phyloP scores from a whole-genome alignment of 2,329 filamentous ascomycete species.

The Monilinia vaccinii-corymbosi region DNA sequence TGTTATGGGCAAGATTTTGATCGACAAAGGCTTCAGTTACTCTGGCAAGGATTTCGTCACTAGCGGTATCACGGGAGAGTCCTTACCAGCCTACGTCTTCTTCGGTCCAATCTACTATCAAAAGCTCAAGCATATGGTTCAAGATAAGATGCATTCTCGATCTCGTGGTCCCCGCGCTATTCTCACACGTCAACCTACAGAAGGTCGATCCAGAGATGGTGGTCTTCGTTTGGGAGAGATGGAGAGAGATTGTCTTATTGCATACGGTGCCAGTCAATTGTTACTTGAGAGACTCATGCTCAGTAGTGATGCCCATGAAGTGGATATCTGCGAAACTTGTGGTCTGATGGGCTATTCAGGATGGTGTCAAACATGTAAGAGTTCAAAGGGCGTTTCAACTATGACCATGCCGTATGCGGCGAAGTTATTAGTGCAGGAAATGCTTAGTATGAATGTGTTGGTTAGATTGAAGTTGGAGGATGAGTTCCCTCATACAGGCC shows the following conservation, averaged over 20 bases:
- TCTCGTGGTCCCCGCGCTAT: slow-evolving; percentile 84
- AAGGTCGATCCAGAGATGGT: slow-evolving; percentile 87
- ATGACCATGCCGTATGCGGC: slow-evolving; percentile 98
- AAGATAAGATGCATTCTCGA: slow-evolving; percentile 98
- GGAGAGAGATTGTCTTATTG: slow-evolving; percentile 97
- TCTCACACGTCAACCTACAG: slow-evolving; percentile 88
- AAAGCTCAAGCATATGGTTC: slow-evolving; percentile 99
- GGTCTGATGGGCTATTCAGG: slow-evolving; percentile 93
- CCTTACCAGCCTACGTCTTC: slow-evolving; percentile 92
- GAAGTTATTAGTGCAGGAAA: slow-evolving; percentile 89
- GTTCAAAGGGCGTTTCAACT: slow-evolving; percentile 71
- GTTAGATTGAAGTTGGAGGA: slow-evolving; percentile 85
- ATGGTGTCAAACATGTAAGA: slow-evolving; percentile 90
- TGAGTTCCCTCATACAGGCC: slow-evolving; percentile 59
- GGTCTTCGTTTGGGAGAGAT: slow-evolving; percentile 93
- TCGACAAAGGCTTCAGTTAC: slow-evolving; percentile 88
- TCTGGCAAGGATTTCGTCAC: slow-evolving; percentile 97
- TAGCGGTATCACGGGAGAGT: slow-evolving; percentile 87
- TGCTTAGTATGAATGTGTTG: slow-evolving; percentile 98
- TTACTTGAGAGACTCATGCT: slow-evolving; percentile 92
- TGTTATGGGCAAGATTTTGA: slow-evolving; percentile 77
- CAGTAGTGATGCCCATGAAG: slow-evolving; percentile 78
- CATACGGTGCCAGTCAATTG: slow-evolving; percentile 89
- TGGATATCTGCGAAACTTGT: slow-evolving; percentile 90
- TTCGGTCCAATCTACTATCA: slow-evolving; percentile 99